Percentiles rank a stretch among this genome's conserved stretches.
These are phyloP conservation scores for Albizia julibrissin DNA, from an alignment of 306 rosid species.

Conservation along the genomic window DNA sequence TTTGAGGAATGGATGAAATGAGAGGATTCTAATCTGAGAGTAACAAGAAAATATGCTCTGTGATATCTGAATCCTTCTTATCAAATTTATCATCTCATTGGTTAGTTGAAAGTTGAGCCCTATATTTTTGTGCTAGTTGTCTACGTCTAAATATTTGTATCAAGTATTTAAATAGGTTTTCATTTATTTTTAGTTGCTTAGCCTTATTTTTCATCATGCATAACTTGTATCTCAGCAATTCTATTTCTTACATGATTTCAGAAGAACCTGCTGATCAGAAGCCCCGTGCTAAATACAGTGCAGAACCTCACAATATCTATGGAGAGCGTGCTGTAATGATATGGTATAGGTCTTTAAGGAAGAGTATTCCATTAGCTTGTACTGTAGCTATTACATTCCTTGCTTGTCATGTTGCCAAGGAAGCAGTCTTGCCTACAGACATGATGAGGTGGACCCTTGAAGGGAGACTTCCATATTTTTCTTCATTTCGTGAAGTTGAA, in stretches of 20 bases:
- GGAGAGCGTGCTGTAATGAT: slow-evolving; percentile 62
- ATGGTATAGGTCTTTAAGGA: slow-evolving; percentile 72
- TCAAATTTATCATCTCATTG: slow-evolving; percentile 6
- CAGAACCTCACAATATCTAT: slow-evolving; percentile 59
- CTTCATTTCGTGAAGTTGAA: slow-evolving; percentile 78
- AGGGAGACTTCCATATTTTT: slow-evolving; percentile 87
- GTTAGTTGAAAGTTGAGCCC: background rate
- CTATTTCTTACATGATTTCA: slow-evolving; percentile 46
- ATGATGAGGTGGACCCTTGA: slow-evolving; percentile 74
- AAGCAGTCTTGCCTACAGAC: slow-evolving; percentile 76
- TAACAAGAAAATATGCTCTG: background rate
- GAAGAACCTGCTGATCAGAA: slow-evolving; percentile 50
- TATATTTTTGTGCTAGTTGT: background rate
- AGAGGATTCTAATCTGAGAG: background rate
- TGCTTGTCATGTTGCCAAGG: slow-evolving; percentile 85
- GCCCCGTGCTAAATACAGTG: slow-evolving; percentile 34
- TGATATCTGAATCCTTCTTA: slow-evolving; percentile 11
- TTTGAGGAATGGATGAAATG: background rate
- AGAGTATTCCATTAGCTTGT: slow-evolving; percentile 61
- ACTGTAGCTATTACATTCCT: slow-evolving; percentile 68
- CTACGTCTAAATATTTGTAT: background rate
- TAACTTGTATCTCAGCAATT: slow-evolving; percentile 33
- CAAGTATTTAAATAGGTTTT: slow-evolving; percentile 1
- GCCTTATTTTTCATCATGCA: slow-evolving; percentile 20
- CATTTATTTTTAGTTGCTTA: background rate